phyloP scores from a whole-genome alignment of 2,329 filamentous ascomycete species.

The Alternaria sp. region DNA sequence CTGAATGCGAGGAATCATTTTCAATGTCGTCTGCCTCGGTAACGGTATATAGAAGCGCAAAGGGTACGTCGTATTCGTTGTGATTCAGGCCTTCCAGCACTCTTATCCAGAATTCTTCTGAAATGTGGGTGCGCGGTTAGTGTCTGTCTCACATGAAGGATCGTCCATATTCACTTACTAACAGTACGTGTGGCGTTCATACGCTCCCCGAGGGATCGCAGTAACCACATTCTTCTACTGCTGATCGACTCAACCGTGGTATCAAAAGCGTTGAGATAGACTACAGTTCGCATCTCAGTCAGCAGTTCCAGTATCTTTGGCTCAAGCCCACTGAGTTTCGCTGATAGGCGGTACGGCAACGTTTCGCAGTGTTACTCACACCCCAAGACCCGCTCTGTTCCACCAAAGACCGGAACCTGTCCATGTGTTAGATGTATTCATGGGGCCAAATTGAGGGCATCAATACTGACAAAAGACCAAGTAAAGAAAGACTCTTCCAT shows the following conservation, averaged over 20 bases:
- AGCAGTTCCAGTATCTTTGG: slow-evolving; percentile 23
- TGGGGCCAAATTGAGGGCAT: background rate
- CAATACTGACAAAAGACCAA: slow-evolving; percentile 46
- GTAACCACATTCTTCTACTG: slow-evolving; percentile 47
- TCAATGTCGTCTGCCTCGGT: slow-evolving; percentile 35
- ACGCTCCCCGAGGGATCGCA: slow-evolving; percentile 49
- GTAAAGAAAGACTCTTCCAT: slow-evolving; percentile 49
- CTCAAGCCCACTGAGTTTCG: background rate
- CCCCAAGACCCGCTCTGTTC: slow-evolving; percentile 42
- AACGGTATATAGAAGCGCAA: slow-evolving; percentile 43
- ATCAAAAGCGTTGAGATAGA: slow-evolving; percentile 44
- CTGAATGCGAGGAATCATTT: slow-evolving; percentile 28
- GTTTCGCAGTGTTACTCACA: slow-evolving; percentile 16
- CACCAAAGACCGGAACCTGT: slow-evolving; percentile 46
- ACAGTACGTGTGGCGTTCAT: slow-evolving; percentile 36
- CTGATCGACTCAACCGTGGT: slow-evolving; percentile 49
- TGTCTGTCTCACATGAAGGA: background rate
- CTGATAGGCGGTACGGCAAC: background rate
- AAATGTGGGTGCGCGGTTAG: background rate
- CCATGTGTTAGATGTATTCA: background rate
- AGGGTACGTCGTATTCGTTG: slow-evolving; percentile 40
- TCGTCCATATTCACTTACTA: slow-evolving; percentile 1
- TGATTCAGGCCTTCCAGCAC: slow-evolving; percentile 57
- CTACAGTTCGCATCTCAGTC: background rate
- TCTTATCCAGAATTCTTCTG: slow-evolving; percentile 54